Conservation (phyloP, 2,329 filamentous ascomycete genomes). For the Scorias spongiosa region DNA sequence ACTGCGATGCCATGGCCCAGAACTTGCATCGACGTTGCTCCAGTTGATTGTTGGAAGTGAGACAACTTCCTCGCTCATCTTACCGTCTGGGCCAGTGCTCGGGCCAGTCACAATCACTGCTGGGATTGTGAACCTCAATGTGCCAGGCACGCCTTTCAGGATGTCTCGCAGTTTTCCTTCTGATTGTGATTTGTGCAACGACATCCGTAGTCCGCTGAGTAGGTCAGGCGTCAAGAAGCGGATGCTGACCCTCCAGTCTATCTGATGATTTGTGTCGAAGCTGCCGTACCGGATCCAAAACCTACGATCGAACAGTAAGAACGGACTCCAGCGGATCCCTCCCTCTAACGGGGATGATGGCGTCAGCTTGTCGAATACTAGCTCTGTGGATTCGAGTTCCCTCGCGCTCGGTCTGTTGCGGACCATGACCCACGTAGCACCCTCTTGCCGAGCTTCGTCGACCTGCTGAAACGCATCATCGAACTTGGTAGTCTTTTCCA, state of each 20-base stretch:
- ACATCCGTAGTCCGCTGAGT: slow-evolving; percentile 1
- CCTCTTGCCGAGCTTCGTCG: too few relatives aligned
- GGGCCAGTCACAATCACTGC: slow-evolving; percentile 5
- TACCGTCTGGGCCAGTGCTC: not conserved
- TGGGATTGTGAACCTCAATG: slow-evolving; percentile 28
- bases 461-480: not conserved
- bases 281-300: slow-evolving; percentile 39
- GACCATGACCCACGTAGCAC: not conserved
- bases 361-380: not conserved
- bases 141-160: slow-evolving; percentile 17
- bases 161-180: not conserved
- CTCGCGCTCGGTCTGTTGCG: not conserved
- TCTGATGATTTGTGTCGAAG: slow-evolving; percentile 1
- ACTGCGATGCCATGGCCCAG: not conserved
- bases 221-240: slow-evolving; percentile 25
- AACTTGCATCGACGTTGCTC: not conserved
- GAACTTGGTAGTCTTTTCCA: not conserved
- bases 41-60: slow-evolving; percentile 19
- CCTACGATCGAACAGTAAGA: slow-evolving; percentile 38
- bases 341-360: not conserved
- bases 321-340: slow-evolving; percentile 11
- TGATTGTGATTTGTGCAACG: not conserved
- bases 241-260: slow-evolving; percentile 19
- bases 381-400: slow-evolving; percentile 1
- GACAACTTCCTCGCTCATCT: slow-evolving; percentile 7